phyloP scores from a whole-genome alignment of 768 basidiomycete species.

The Hygrophoropsis aurantiaca region DNA sequence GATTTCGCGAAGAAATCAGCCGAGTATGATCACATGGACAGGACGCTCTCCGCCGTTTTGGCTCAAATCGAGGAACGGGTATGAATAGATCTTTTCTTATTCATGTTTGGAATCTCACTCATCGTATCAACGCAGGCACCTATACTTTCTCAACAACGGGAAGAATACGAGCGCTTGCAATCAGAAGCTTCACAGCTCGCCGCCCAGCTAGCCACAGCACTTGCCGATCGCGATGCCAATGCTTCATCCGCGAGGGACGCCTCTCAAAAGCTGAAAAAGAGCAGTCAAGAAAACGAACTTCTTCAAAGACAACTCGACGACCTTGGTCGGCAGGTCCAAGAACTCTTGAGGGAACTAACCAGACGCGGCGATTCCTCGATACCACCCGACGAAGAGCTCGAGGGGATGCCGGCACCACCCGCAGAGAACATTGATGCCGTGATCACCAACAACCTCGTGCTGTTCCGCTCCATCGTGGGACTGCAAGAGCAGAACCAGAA shows the following conservation, averaged over 20 bases:
- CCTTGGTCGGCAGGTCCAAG: slow-evolving; percentile 81
- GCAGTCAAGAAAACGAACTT: slow-evolving; percentile 61
- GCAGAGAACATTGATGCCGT: slow-evolving; percentile 69
- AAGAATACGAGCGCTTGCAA: slow-evolving; percentile 83
- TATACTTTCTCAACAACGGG: slow-evolving; percentile 83
- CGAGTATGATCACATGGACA: slow-evolving; percentile 85
- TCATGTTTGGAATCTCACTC: background rate
- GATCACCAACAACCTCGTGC: slow-evolving; percentile 86
- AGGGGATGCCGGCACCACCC: slow-evolving; percentile 43
- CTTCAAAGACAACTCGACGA: slow-evolving; percentile 78
- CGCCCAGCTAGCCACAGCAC: slow-evolving; percentile 71
- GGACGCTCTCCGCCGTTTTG: slow-evolving; percentile 74
- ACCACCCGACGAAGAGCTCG: slow-evolving; percentile 64
- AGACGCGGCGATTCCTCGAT: slow-evolving; percentile 84
- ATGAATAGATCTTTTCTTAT: slow-evolving; percentile 24
- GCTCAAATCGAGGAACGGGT: slow-evolving; percentile 92
- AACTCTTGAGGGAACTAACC: slow-evolving; percentile 74
- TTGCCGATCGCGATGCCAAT: slow-evolving; percentile 73
- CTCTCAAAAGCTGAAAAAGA: slow-evolving; percentile 60
- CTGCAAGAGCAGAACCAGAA: slow-evolving; percentile 94
- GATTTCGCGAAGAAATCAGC: slow-evolving; percentile 74
- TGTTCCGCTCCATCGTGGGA: slow-evolving; percentile 75
- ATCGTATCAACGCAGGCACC: slow-evolving; percentile 64
- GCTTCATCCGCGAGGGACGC: slow-evolving; percentile 54
- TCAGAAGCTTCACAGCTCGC: slow-evolving; percentile 80